Evolutionary conservation across 2,329 filamentous ascomycete species (phyloP), one percentile per base, ranked within the genome.

Genomic region (Aureobasidium pullulans): DNA sequence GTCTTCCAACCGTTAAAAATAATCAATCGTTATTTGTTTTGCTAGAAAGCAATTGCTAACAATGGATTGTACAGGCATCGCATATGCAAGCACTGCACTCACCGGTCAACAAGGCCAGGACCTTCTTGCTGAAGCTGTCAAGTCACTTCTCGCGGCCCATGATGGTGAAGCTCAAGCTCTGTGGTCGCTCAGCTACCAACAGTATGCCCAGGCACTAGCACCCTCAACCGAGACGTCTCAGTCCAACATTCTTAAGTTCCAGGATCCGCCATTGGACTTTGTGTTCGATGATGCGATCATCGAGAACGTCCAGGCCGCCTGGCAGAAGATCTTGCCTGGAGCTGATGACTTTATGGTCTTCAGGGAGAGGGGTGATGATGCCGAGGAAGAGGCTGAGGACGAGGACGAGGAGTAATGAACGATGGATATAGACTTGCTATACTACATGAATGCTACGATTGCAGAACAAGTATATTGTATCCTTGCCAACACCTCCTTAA

Each of bases 271-370:
- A 2, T 72, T 86, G 8, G 85, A 88, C 63, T 79, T 95, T 7
- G 81, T 87, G 0, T 89, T 96, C 64, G 84, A 90, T 66, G 93
- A 96, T 65, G 69, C 75, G 0, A 75, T 84, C 1, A 73, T 96
- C 9, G 81, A 84, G 6, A 72, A 82, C 29, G 88, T 96, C 1
- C 82, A 82, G 61, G 72, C 81, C 9, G 84, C 85, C 6, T 97
- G 92, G 91, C 77, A 81, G 62, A 75, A 77, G 50, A 78, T 91
- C 4, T 76, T 82, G 64, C 75, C 71, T 1, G 75, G 75, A 16
- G 76, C 77, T 16, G 75, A 76, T 29, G 73, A 81, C 46, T 96
- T 94, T 67, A 85, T 96, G 82, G 77, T 81, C 19, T 96, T 96
- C 70, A 82, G 86, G 50, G 88, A 94, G 61, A 81, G 90, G 28